Evolutionary conservation across 179 eudicot genomes (phyloP), one percentile per base, ranked within the genome.

Genomic region (Dionaea muscipula): DNA sequence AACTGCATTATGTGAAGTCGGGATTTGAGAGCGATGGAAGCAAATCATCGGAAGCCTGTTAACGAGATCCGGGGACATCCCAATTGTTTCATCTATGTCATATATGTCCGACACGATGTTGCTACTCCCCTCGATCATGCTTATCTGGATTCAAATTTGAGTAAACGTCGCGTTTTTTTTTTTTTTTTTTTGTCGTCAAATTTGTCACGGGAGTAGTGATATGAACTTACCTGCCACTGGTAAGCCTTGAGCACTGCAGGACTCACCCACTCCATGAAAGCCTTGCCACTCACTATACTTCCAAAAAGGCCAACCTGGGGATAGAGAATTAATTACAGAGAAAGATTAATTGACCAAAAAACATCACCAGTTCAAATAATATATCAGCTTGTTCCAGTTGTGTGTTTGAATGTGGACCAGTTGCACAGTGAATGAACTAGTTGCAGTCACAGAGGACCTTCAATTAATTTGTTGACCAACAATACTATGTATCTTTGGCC

Each of bases 181-280:
- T n/a, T n/a, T n/a, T n/a, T n/a, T n/a, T n/a, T n/a, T n/a, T n/a
- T n/a, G n/a, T n/a, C n/a, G n/a, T n/a, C n/a, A n/a, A n/a, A n/a
- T n/a, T n/a, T n/a, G n/a, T n/a, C n/a, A n/a, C n/a, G n/a, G n/a
- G n/a, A n/a, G n/a, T n/a, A n/a, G n/a, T n/a, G n/a, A n/a, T n/a
- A n/a, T n/a, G n/a, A n/a, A n/a, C n/a, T 63, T 67, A 86, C 97
- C 76, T 85, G 95, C 94, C 86, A 90, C 24, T 75, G 94, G 22
- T 83, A 86, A 51, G 95, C 95, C 66, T 83, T 86, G 1, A 90
- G 75, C 37, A 90, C 78, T 4, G 95, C 95, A 59, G 95, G 94
- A 57, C 80, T 80, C 38, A 80, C 90, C 97, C 90, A 90, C 68
- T 90, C 97, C 68, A 61, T 73, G 26, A 81, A 81, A 40, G 86